Base-by-base conservation (phyloP, 257 asterid species). In the Capsicum baccatum region DNA sequence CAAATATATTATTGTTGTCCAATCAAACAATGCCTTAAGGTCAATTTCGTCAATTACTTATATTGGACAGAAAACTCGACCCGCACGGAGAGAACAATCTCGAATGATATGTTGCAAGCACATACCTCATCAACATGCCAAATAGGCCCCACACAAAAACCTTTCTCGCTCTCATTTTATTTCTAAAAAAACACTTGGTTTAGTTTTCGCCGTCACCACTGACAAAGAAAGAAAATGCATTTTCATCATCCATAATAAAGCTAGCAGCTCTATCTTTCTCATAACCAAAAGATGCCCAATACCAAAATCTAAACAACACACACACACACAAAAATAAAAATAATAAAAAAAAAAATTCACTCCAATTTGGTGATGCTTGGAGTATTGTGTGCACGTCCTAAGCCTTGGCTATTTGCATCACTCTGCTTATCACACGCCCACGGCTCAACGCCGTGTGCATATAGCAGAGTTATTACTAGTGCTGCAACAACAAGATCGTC, bases 371-470 rank as follows among this genome's bases (percentile, higher is more conserved):
- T 92, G 90, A 95, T 95, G 98, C 97, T 95, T 73, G 92, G 94
- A 81, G 94, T 88, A 85, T 91, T 94, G 68, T 92, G 93, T 86
- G 90, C 87, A 4, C 98, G 98, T 71, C 93, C 95, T 3, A 89
- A 92, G 85, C 88, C 92, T 86, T 95, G 92, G 93, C 89, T 91
- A 55, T 89, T 87, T 0, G 82, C 91, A 50, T 66, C 94, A 8
- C 91, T 90, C n/a, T 86, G 91, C 12, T 71, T 90, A 26, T 86
- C 92, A 1, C 89, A 83, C 88, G 83, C 84, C 52, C 87, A 86
- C 92, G 90, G 91, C 71, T 63, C 87, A 11, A 82, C 90, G 69
- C 83, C 92, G 54, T 85, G 90, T 26, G 86, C 89, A 4, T 88
- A 88, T 74, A 82, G 83, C 85, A 92, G 98, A 21, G 80, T 89